These are phyloP conservation scores for Lactarius psammicola DNA, from an alignment of 768 basidiomycete genomes.

Conservation along the genomic window DNA sequence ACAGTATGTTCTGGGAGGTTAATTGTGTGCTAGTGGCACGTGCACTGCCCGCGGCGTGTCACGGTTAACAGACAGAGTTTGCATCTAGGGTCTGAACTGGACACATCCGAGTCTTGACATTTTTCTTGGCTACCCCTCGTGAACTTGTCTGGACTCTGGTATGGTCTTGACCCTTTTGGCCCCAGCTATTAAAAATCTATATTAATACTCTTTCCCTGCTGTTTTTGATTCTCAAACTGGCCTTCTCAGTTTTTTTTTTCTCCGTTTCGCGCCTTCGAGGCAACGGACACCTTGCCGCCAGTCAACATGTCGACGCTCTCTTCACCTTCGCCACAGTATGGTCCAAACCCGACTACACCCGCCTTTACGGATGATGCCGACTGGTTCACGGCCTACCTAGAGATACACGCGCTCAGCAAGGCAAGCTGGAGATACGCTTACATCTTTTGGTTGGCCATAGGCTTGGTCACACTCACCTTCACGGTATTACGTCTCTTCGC, in stretches of 20 bases:
- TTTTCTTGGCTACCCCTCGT: neutral
- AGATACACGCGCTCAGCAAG: constrained; percentile 52
- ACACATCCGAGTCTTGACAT: neutral
- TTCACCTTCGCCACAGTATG: constrained; percentile 3
- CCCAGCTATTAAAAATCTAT: neutral
- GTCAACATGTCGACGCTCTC: constrained; percentile 12
- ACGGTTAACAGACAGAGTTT: neutral
- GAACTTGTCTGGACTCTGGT: constrained; percentile 10
- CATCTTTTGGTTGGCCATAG: constrained; percentile 57
- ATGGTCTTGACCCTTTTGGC: constrained; percentile 8
- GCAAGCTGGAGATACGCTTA: constrained; percentile 57
- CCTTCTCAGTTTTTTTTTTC: neutral
- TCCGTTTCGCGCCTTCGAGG: neutral
- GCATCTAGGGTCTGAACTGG: neutral
- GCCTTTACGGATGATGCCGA: constrained; percentile 43
- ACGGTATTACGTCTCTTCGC: constrained; percentile 46
- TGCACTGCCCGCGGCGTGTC: neutral
- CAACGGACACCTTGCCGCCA: neutral
- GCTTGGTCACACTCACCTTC: constrained; percentile 41
- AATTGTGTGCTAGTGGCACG: neutral
- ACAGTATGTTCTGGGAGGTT: neutral
- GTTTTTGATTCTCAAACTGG: neutral
- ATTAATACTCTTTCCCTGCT: constrained; percentile 3
- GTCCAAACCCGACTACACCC: constrained; percentile 45
- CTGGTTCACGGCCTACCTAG: constrained; percentile 58